These are phyloP conservation scores for Penicillium steckii DNA, from an alignment of 495 filamentous ascomycete species.

Conservation along the genomic window DNA sequence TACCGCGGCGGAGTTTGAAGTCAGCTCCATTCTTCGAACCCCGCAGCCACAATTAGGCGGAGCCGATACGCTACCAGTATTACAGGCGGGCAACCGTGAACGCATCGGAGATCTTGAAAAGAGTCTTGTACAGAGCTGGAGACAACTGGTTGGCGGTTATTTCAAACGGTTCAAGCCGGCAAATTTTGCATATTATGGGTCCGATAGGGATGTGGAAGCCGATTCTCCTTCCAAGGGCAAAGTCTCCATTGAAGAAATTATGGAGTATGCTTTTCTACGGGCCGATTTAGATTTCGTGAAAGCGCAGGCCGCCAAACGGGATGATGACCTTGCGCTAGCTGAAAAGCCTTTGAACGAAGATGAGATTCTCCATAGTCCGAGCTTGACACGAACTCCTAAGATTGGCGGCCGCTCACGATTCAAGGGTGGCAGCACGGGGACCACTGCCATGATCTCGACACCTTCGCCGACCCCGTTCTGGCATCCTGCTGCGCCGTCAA, in stretches of 20 bases:
- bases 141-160: conserved; percentile 84
- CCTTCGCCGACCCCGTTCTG: conserved; percentile 90
- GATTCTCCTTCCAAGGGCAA: conserved; percentile 8
- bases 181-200: conserved; percentile 50
- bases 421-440: conserved; percentile 88
- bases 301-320: conserved; percentile 72
- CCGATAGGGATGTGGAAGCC: conserved; percentile 6
- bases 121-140: conserved; percentile 73
- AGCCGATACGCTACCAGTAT: conserved; percentile 30
- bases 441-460: conserved; percentile 84
- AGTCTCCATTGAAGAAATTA: conserved; percentile 48
- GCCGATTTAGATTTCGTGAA: conserved; percentile 91
- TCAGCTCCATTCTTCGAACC: conserved; percentile 63
- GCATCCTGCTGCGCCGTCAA: conserved; percentile 82
- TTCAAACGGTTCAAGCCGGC: conserved; percentile 83
- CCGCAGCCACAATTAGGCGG: conserved; percentile 7
- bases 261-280: conserved; percentile 88
- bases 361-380: conserved; percentile 70
- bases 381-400: conserved; percentile 49
- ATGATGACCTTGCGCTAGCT: conserved; percentile 64
- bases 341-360: conserved; percentile 77
- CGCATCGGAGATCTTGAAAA: conserved; percentile 55
- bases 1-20: conserved; percentile 66
- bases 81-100: conserved; percentile 39
- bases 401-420: conserved; percentile 76